Evolutionary conservation across 2,329 filamentous ascomycete genomes (phyloP).

Genomic region (Nemania diffusa): DNA sequence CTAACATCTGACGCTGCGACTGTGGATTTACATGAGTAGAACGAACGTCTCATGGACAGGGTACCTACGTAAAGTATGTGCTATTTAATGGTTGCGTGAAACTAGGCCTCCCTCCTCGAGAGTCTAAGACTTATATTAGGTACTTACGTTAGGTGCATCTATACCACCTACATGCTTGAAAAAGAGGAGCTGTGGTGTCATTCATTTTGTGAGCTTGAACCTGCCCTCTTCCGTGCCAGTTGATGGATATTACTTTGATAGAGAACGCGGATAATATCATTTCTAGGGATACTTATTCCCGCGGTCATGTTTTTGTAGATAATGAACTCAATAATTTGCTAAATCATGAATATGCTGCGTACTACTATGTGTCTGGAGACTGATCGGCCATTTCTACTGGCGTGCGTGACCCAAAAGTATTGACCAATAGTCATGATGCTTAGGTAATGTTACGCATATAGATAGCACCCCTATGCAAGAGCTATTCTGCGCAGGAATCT

Average conservation of each 20-base stretch:
- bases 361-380: conserved; percentile 30
- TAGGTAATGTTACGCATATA: conserved; percentile 24
- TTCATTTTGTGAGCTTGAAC: not conserved
- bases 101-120: not conserved
- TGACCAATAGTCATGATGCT: conserved; percentile 14
- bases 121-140: not conserved
- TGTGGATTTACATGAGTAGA: not conserved
- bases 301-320: not conserved
- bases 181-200: not conserved
- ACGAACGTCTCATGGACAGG: not conserved
- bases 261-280: no score
- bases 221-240: not conserved
- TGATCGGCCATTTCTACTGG: conserved; percentile 8
- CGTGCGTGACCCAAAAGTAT: conserved; percentile 9
- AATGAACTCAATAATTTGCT: not conserved
- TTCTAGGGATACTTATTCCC: not conserved
- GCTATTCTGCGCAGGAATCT: not conserved
- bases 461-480: conserved; percentile 14
- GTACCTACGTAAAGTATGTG: not conserved
- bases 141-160: not conserved
- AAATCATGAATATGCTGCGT: conserved; percentile 30
- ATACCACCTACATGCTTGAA: not conserved
- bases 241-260: not conserved
- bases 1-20: not conserved
- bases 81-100: not conserved